Evolutionary conservation across 2,329 filamentous ascomycete species (phyloP), one percentile per base, ranked within the genome.

Genomic region (Monosporascus sp.): DNA sequence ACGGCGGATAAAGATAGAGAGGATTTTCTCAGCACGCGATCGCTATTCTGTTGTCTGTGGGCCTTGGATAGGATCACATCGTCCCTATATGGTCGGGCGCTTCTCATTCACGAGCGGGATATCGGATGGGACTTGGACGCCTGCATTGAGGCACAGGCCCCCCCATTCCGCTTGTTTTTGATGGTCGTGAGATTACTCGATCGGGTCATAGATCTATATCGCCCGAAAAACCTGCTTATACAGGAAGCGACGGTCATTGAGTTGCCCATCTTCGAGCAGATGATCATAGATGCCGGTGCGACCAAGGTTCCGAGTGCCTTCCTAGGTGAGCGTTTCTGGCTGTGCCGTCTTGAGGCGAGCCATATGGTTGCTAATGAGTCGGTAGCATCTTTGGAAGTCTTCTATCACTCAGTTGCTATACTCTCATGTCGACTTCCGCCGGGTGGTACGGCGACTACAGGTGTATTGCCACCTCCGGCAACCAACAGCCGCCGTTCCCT

Each of bases 371-470:
- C 64, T 70, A 47, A 71, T 52, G n/a, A 24, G 3, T 22, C 9
- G 1, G 5, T 38, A 83, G 81, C 76, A 7, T 84, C 83, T 0
- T 74, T 86, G 6, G 83, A 86, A 58, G 76, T 80, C 1, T 77
- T 87, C 17, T 87, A 87, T 59, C 82, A 86, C 59, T 81, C 82
- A 3, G 78, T 87, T 6, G 79, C 81, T 37, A 84, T 86, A 8
- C 69, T 86, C 2, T 85, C 82, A 0, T 84, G 80, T 48, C 75
- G 83, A n/a, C 73, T 77, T 3, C 65, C 74, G 11, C 70, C 70
- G 11, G 68, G 74, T 44, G 70, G 31, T 11, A 35, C 9, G 31
- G 11, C 70, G 20, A 54, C 66, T 35, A 72, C 69, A 43, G 73
- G 70, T 37, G 71, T 68, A 25, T 73, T 70, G 41, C 80, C 66